These are phyloP conservation scores for Epichloe hybrida DNA, from an alignment of 2,329 filamentous ascomycete genomes.

Conservation along the genomic window DNA sequence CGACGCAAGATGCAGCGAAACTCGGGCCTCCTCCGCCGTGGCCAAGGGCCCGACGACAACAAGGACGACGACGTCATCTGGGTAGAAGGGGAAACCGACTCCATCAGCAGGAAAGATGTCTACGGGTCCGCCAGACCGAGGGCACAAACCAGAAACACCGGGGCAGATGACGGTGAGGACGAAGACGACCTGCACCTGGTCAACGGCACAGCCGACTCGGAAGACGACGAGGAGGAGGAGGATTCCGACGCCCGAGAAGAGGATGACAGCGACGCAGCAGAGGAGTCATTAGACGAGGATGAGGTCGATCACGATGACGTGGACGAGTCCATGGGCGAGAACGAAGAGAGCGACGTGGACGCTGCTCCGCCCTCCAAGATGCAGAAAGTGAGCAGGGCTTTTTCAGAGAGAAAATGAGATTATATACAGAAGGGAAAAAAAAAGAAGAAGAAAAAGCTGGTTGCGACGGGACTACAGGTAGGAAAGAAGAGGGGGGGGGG, in stretches of 20 bases:
- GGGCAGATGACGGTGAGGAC: conserved; percentile 42
- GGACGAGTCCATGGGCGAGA: conserved; percentile 40
- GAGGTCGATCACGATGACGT: conserved; percentile 47
- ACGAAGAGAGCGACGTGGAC: conserved; percentile 38
- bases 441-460: neutral
- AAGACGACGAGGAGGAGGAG: conserved; percentile 44
- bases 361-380: conserved; percentile 33
- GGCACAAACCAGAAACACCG: conserved; percentile 30
- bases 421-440: neutral
- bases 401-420: conserved; percentile 22
- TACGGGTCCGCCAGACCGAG: conserved; percentile 20
- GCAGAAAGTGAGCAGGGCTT: conserved; percentile 24
- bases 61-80: conserved; percentile 67
- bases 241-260: conserved; percentile 27
- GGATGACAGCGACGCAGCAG: conserved; percentile 32
- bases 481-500: too few species aligned
- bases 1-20: conserved; percentile 52
- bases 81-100: conserved; percentile 67
- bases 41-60: conserved; percentile 33
- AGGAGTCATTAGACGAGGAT: conserved; percentile 41
- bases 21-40: conserved; percentile 23
- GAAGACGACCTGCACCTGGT: conserved; percentile 44
- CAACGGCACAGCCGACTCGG: conserved; percentile 45
- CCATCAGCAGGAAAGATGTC: conserved; percentile 25
- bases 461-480: neutral